Base-by-base conservation (phyloP, 2,329 filamentous ascomycete genomes). In the Curvularia verruculosa region DNA sequence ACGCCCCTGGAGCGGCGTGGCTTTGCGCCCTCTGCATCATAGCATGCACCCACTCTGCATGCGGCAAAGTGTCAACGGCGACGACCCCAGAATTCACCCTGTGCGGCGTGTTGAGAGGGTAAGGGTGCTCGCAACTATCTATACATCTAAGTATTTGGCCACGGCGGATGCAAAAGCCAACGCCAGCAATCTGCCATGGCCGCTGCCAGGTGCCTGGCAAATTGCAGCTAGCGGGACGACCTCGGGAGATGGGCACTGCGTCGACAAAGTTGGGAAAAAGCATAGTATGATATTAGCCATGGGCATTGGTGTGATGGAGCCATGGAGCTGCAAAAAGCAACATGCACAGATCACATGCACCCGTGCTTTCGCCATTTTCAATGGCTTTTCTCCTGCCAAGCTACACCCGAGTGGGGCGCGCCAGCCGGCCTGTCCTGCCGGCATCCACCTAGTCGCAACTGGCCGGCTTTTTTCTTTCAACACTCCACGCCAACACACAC, bases 351-450 rank as follows among this genome's bases (percentile, higher is more conserved):
- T 56, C 53, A 50, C 40, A 53, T 60, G 56, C 48, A 26, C 56
- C 31, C 36, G 56, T 58, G 60, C 54, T 56, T 23, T 51, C 41
- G 45, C 55, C 63, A 46, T 7, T 47, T 43, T 31, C 18, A 50
- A 29, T 31, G 37, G 54, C 26, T 5, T 48, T 43, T 66, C 68
- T 67, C 72, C 71, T 75, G 72, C 71, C 71, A 75, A 75, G 72
- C 28, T 31, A 19, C 15, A 26, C 52, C 26, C 56, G 28, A 51
- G 63, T 60, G 60, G 59, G 50, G 31, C 48, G 48, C 52, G 12
- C n/a, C 46, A 49, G 57, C 52, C 40, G 56, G 50, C 51, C 52
- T 62, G 54, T 53, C 50, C 41, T 52, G 54, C 58, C 64, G 67
- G 28, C 23, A 43, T 53, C 24, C 31, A 34, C 23, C 36, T 70